Base-by-base conservation (phyloP, 78 protist species). In the Trichosphaerium sp. region DNA sequence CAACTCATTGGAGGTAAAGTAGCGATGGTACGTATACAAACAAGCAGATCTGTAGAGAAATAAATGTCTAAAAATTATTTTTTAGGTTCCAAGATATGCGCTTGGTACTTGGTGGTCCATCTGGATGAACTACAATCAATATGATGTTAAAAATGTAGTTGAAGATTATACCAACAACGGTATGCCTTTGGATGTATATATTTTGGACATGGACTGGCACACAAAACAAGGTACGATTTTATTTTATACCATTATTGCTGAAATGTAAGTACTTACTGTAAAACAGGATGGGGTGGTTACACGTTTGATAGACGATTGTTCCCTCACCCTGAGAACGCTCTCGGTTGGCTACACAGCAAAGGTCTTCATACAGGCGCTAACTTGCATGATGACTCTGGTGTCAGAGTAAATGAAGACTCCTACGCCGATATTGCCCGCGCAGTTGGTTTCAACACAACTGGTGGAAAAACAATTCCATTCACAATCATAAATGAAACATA, bases 161-260 rank as follows among this genome's bases (percentile, higher is more conserved):
- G n/a, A n/a, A n/a, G n/a, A n/a, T n/a, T n/a, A n/a, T n/a, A n/a
- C n/a, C n/a, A n/a, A n/a, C n/a, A 3, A 1, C 12, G 38, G 3
- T 31, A 3, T 38, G 18, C 88, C 88, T 2, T 69, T 83, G 40
- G 88, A 83, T 58, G 70, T 80, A 7, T 23, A 73, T 14, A 69
- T 83, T 15, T 0, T 44, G 12, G 88, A 83, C 60, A 78, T 83
- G 85, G 21, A 78, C 74, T 78, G 85, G 85, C 88, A 82, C 62
- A 1, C 18, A 12, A 78, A 10, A 49, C 40, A 42, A 60, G 35
- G 25, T 26, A 25, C 39, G 34, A 40, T 28, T 10, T 26, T 28
- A 5, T 61, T 26, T n/a, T n/a, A n/a, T n/a, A n/a, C n/a, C n/a
- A n/a, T n/a, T n/a, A 12, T 4, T n/a, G n/a, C n/a, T n/a, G n/a